These are phyloP conservation scores for Talaromyces sp. DNA, from an alignment of 2,329 filamentous ascomycete species.

Conservation along the genomic window DNA sequence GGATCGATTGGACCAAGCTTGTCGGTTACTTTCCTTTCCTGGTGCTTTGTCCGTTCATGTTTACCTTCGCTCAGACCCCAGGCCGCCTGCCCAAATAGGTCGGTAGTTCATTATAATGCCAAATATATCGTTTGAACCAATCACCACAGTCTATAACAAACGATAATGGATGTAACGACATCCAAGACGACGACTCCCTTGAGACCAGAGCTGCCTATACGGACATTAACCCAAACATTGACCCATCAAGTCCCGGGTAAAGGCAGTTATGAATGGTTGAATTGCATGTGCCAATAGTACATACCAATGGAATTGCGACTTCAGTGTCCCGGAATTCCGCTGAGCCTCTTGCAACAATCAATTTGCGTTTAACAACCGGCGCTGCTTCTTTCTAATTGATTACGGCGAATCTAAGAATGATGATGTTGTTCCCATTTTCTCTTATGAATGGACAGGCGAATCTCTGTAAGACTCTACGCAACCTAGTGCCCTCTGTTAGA, in stretches of 20 bases:
- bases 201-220: not conserved
- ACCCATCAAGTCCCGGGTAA: not conserved
- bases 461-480: not conserved
- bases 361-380: slow-evolving; percentile 1
- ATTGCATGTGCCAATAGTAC: slow-evolving; percentile 1
- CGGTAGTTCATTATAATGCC: too few relatives aligned
- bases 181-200: too few relatives aligned
- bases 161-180: not conserved
- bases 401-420: not conserved
- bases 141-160: too few relatives aligned
- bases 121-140: too few relatives aligned
- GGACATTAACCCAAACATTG: slow-evolving; percentile 1
- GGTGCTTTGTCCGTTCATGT: too few relatives aligned
- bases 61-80: too few relatives aligned
- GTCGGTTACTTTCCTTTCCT: too few relatives aligned
- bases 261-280: not conserved
- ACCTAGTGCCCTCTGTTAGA: not conserved
- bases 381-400: slow-evolving; percentile 3
- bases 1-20: too few relatives aligned
- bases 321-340: not conserved
- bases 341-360: not conserved
- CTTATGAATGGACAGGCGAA: slow-evolving; percentile 2
- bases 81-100: too few relatives aligned
- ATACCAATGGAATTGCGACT: slow-evolving; percentile 3
- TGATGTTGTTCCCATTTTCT: slow-evolving; percentile 3